Evolutionary conservation across 176 grass and related monocot species (phyloP).

Genomic region (Eragrostis nindensis): DNA sequence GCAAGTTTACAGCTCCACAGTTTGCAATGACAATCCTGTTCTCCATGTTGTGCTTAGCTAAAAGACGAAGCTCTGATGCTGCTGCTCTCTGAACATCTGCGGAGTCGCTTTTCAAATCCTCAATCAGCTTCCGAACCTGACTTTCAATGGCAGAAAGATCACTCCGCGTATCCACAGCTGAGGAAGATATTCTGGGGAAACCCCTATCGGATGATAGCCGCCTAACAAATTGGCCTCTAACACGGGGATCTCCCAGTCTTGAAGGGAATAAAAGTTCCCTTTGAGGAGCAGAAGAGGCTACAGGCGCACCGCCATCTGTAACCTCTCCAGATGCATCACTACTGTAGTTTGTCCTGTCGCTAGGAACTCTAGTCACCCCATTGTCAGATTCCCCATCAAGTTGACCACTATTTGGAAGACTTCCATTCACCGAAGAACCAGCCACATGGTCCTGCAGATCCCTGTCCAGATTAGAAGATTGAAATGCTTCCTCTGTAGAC

Average conservation of each 20-base stretch:
- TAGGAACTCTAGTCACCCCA: slow-evolving; percentile 46
- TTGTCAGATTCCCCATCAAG: slow-evolving; percentile 53
- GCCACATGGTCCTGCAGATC: slow-evolving; percentile 40
- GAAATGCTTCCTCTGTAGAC: slow-evolving; percentile 45
- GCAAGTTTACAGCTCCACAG: slow-evolving; percentile 70
- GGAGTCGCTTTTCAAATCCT: slow-evolving; percentile 75
- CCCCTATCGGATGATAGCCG: slow-evolving; percentile 62
- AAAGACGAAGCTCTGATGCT: slow-evolving; percentile 68
- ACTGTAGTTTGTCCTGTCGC: slow-evolving; percentile 62
- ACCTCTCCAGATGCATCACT: slow-evolving; percentile 71
- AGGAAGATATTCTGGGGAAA: slow-evolving; percentile 68
- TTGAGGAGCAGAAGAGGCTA: slow-evolving; percentile 51
- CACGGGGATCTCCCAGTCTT: slow-evolving; percentile 46
- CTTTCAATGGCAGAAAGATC: slow-evolving; percentile 74
- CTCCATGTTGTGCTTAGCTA: slow-evolving; percentile 97
- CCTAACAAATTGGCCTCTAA: slow-evolving; percentile 55
- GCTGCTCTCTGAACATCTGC: slow-evolving; percentile 62
- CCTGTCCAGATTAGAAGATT: slow-evolving; percentile 46
- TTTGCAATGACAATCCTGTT: slow-evolving; percentile 90
- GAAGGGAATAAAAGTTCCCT: slow-evolving; percentile 54
- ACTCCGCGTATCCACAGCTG: slow-evolving; percentile 60
- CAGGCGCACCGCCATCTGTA: slow-evolving; percentile 42
- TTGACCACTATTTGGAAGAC: slow-evolving; percentile 54
- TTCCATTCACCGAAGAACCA: slow-evolving; percentile 45
- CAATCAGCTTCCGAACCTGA: slow-evolving; percentile 70